These are phyloP conservation scores for Apiotrichum mycotoxinovorans DNA, from an alignment of 1,284 basidiomycete species.

Conservation along the genomic window DNA sequence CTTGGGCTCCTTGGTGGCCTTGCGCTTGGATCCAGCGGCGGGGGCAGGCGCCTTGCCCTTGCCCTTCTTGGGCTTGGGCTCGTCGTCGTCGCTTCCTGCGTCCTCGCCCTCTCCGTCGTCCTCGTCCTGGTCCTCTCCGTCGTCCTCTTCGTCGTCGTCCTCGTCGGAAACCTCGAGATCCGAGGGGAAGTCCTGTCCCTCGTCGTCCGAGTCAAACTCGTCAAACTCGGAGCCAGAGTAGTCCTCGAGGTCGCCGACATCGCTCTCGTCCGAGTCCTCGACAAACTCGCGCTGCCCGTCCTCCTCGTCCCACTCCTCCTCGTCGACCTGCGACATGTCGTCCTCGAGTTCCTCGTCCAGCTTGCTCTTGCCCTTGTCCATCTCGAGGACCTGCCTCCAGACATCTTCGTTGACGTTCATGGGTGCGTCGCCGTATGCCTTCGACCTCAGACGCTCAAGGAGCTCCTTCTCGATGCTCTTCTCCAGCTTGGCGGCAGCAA, in stretches of 20 bases:
- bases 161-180: conserved; percentile 48
- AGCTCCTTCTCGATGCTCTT: conserved; percentile 94
- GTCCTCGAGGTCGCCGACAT: conserved; percentile 60
- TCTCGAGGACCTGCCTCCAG: conserved; percentile 85
- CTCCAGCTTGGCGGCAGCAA: conserved; percentile 90
- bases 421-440: conserved; percentile 96
- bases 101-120: conserved; percentile 33
- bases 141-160: conserved; percentile 49
- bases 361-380: conserved; percentile 59
- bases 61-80: conserved; percentile 44
- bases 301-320: conserved; percentile 54
- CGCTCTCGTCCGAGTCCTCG: conserved; percentile 65
- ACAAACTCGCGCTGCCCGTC: conserved; percentile 69
- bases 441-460: conserved; percentile 88
- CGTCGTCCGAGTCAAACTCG: conserved; percentile 45
- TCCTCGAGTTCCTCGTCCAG: conserved; percentile 56
- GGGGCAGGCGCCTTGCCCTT: conserved; percentile 19
- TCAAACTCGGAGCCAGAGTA: conserved; percentile 46
- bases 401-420: conserved; percentile 98
- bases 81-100: conserved; percentile 43
- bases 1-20: conserved; percentile 56
- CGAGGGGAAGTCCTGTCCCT: conserved; percentile 40
- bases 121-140: conserved; percentile 49
- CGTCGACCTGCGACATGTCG: conserved; percentile 58
- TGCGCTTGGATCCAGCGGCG: conserved; percentile 42